These are phyloP conservation scores for Trichoderma brevicompactum DNA, from an alignment of 2,329 filamentous ascomycete species.

Conservation along the genomic window DNA sequence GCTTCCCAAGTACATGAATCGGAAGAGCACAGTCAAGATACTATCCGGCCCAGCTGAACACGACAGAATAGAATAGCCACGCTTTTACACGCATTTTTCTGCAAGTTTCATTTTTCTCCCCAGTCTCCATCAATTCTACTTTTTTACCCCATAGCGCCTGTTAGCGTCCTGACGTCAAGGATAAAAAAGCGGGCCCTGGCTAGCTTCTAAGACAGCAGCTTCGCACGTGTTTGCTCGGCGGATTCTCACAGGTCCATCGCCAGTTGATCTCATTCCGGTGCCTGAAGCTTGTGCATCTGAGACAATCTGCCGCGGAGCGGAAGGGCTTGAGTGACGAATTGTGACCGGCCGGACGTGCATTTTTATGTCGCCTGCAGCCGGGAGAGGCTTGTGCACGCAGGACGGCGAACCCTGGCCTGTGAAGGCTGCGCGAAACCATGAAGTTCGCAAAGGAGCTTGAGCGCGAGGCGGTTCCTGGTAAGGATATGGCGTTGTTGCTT, in stretches of 20 bases:
- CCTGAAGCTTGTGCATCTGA: slow-evolving; percentile 2
- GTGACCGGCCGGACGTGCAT: slow-evolving; percentile 30
- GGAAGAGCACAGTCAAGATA: not conserved
- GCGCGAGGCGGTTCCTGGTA: slow-evolving; percentile 81
- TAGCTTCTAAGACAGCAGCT: slow-evolving; percentile 5
- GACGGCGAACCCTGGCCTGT: not conserved
- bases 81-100: not conserved
- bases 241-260: slow-evolving; percentile 22
- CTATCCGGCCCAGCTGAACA: not conserved
- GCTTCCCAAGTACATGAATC: too few species aligned
- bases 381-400: not conserved
- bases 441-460: slow-evolving; percentile 80
- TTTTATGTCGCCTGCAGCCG: slow-evolving; percentile 22
- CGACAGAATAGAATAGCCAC: not conserved
- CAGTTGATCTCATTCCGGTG: slow-evolving; percentile 23
- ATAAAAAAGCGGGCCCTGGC: slow-evolving; percentile 2
- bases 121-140: not conserved
- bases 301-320: not conserved
- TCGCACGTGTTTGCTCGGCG: slow-evolving; percentile 18
- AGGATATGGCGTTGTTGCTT: not conserved
- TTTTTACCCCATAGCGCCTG: not conserved
- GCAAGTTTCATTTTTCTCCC: not conserved
- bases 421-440: slow-evolving; percentile 48
- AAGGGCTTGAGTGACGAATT: not conserved
- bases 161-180: slow-evolving; percentile 25